Conservation (phyloP, 2,329 filamentous ascomycete genomes). For the Colletotrichum tropicale region DNA sequence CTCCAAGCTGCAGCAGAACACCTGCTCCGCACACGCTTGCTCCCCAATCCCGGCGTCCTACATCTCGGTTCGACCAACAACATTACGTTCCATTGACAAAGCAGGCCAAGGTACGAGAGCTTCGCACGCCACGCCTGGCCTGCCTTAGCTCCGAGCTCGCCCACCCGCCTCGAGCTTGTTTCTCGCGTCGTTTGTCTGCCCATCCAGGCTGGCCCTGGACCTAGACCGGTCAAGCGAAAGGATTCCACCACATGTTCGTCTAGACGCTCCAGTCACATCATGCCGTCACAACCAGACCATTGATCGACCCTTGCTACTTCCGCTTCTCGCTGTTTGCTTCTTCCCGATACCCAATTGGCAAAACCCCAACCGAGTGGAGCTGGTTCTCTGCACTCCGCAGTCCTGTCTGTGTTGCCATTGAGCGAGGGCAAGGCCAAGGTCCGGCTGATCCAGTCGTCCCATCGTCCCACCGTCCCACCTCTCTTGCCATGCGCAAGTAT, state of each 20-base stretch:
- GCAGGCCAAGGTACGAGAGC: not conserved
- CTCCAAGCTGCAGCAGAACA: not conserved
- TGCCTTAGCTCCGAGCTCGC: not conserved
- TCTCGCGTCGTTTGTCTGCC: not conserved
- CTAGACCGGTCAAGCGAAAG: slow-evolving; percentile 3
- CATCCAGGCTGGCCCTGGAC: not conserved
- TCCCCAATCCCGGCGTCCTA: not conserved
- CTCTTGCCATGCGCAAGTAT: slow-evolving; percentile 4
- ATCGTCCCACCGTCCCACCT: slow-evolving; percentile 14
- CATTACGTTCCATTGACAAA: not conserved
- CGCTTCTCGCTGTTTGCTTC: not conserved
- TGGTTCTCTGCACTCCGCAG: slow-evolving; percentile 2
- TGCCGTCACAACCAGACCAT: slow-evolving; percentile 1
- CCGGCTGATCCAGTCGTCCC: slow-evolving; percentile 13
- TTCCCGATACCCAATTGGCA: not conserved
- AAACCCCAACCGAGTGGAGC: slow-evolving; percentile 5
- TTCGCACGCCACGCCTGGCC: not conserved
- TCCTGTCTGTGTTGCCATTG: not conserved
- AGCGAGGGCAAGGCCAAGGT: not conserved
- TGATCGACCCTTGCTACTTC: slow-evolving; percentile 5
- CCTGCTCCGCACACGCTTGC: not conserved
- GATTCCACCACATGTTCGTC: slow-evolving; percentile 18
- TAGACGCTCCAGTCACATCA: slow-evolving; percentile 21
- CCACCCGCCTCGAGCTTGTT: not conserved
- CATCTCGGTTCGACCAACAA: not conserved